Evolutionary conservation across 441 rosid genomes (phyloP).

Genomic region (Corymbia citriodora): DNA sequence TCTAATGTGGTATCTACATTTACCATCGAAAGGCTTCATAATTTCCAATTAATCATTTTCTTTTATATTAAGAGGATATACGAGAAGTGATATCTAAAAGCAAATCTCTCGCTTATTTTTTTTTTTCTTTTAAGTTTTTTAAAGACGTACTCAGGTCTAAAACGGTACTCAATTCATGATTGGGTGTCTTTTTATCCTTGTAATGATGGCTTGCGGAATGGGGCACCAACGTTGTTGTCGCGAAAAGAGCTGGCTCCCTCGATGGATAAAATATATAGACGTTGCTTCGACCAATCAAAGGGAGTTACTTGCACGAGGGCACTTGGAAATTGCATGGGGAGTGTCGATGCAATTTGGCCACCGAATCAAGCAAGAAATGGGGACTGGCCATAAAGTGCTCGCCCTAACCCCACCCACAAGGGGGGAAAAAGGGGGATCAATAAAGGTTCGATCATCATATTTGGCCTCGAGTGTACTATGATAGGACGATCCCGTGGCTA

Average conservation of each 20-base stretch:
- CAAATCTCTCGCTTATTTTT: no score
- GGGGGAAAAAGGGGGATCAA: not conserved
- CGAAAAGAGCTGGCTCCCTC: not conserved
- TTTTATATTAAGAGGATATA: no score
- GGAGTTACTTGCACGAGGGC: not conserved
- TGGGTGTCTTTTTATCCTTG: not conserved
- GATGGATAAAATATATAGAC: no score
- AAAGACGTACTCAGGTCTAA: no score
- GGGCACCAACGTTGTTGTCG: not conserved
- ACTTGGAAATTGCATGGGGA: not conserved
- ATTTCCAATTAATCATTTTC: no score
- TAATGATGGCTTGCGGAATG: not conserved
- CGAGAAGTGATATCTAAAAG: no score
- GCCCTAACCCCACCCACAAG: not conserved
- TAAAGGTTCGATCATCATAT: not conserved
- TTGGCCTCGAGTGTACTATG: not conserved
- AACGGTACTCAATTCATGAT: not conserved
- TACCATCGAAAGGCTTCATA: rapidly evolving
- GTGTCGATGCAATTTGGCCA: not conserved
- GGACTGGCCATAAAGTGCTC: not conserved
- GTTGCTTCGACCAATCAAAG: not conserved
- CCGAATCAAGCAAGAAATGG: not conserved
- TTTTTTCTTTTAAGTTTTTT: no score
- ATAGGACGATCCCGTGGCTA: not conserved
- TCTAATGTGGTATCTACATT: no score